Base-by-base conservation (phyloP, 768 basidiomycete genomes). In the Serendipita indica region DNA sequence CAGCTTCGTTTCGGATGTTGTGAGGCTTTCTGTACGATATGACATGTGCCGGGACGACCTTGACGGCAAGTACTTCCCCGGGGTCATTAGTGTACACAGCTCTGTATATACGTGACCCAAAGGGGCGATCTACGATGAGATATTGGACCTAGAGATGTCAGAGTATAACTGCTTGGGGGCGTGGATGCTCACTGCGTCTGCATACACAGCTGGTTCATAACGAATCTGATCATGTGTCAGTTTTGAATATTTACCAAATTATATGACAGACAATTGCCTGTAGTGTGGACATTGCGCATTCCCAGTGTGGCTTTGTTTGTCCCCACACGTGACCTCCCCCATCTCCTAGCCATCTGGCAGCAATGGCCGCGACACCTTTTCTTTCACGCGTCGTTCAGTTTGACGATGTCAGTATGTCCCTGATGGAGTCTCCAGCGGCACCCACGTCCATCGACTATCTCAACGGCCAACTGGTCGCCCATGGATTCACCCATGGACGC, bases 401-500 rank as follows among this genome's bases (percentile, higher is more conserved):
- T 18, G 49, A 54, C 22, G 49, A 54, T 18, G 32, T 54, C 32
- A 54, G 49, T 30, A 33, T 33, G 16, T 54, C 49, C 22, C n/a
- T 16, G 22, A 28, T 54, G 4, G 49, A 18, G 10, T 28, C 49
- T 22, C 49, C 49, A 28, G 49, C 49, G 32, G 49, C 49, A 0
- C 49, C 49, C 4, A 54, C 49, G 10, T 54, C 49, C 10, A 54
- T 67, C 16, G 43, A 57, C 20, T 89, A 86, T 66, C 75, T 90
- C 66, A 91, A 89, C 66, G 73, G 83, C 18, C 89, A 92, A 63
- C 77, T 92, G 3, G 70, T 87, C 49, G 83, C 89, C 2, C 89
- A 91, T 71, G 89, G 89, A 5, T 91, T 86, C 63, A 70, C 77
- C 1, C 65, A 78, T 7, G 65, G 75, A 1, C 80, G 82, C 0